phyloP scores from a whole-genome alignment of 1,284 basidiomycete species.

The Thecaphora thlaspeos region DNA sequence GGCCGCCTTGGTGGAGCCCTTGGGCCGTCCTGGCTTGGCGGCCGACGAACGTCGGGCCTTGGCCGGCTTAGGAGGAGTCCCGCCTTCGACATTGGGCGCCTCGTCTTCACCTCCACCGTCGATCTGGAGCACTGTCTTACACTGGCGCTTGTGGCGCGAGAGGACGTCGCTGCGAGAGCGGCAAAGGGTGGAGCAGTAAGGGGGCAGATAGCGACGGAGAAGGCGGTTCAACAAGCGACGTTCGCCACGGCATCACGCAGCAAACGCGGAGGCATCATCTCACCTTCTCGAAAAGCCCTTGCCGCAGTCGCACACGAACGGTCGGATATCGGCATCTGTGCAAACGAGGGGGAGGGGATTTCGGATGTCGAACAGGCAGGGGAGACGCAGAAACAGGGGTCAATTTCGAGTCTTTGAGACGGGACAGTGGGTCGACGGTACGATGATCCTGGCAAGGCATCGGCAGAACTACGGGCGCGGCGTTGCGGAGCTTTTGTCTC shows the following conservation, averaged over 20 bases:
- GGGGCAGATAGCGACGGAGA: too few relatives aligned
- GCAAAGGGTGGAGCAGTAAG: too few relatives aligned
- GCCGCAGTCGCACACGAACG: constrained; percentile 55
- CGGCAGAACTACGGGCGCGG: too few relatives aligned
- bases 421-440: too few relatives aligned
- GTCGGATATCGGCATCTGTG: constrained; percentile 52
- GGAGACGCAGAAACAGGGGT: too few relatives aligned
- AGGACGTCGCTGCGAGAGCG: constrained; percentile 50
- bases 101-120: constrained; percentile 31
- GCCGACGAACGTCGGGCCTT: constrained; percentile 30
- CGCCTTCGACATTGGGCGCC: constrained; percentile 17
- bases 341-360: too few relatives aligned
- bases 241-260: too few relatives aligned
- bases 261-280: constrained; percentile 2
- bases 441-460: too few relatives aligned
- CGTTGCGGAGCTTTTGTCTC: too few relatives aligned
- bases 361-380: too few relatives aligned
- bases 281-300: constrained; percentile 55
- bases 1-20: constrained; percentile 35
- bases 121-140: constrained; percentile 40
- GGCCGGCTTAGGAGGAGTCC: constrained; percentile 24
- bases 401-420: too few relatives aligned
- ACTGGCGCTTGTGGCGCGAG: constrained; percentile 54
- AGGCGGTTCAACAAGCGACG: too few relatives aligned
- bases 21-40: constrained; percentile 34